phyloP scores from a whole-genome alignment of 176 grass and related monocot genomes.

The Eleusine indica region DNA sequence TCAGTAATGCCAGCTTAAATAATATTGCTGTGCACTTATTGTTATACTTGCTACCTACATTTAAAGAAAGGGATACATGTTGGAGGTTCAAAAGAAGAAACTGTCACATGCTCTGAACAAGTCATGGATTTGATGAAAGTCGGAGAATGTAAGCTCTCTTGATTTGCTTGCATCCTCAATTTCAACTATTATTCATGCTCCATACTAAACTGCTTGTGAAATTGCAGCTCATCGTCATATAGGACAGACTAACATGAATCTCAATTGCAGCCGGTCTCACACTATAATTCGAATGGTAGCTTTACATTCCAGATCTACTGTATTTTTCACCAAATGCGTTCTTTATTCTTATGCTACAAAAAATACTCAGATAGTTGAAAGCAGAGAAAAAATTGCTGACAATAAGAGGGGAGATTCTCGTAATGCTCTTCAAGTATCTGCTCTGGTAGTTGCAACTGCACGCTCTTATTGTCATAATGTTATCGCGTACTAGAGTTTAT shows the following conservation, averaged over 20 bases:
- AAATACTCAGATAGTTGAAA: slow-evolving; percentile 78
- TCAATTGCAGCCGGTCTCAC: slow-evolving; percentile 89
- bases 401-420: slow-evolving; percentile 54
- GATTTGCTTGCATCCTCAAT: slow-evolving; percentile 18
- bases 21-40: background rate
- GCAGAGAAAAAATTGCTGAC: slow-evolving; percentile 68
- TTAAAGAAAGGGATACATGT: slow-evolving; percentile 89
- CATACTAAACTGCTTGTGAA: background rate
- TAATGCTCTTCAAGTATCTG: slow-evolving; percentile 72
- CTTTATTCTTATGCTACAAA: slow-evolving; percentile 23
- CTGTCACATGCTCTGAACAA: slow-evolving; percentile 79
- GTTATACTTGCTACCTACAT: slow-evolving; percentile 11
- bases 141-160: slow-evolving; percentile 75
- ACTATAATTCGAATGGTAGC: slow-evolving; percentile 92
- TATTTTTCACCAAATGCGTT: slow-evolving; percentile 12
- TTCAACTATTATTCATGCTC: slow-evolving; percentile 22
- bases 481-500: too few relatives aligned
- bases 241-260: slow-evolving; percentile 96
- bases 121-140: slow-evolving; percentile 80
- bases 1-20: too few relatives aligned
- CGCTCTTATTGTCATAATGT: slow-evolving; percentile 7
- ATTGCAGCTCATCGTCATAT: slow-evolving; percentile 82
- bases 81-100: slow-evolving; percentile 91
- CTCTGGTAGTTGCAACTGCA: slow-evolving; percentile 59
- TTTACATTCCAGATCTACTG: background rate